Evolutionary conservation across 257 asterid genomes (phyloP).

Genomic region (Catharanthus roseus): DNA sequence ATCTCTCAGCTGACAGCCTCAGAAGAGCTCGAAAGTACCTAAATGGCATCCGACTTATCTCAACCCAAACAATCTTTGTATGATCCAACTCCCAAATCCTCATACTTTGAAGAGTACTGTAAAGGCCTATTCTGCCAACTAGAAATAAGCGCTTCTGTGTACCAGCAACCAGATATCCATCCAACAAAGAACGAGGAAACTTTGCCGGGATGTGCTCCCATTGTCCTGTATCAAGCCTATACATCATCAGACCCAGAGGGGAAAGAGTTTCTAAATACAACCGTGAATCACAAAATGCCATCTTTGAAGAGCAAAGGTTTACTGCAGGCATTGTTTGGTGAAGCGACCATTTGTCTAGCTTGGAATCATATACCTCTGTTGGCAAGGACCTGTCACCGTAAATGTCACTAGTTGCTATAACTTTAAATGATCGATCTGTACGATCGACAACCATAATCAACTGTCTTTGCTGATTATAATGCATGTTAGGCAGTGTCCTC

Average conservation of each 20-base stretch:
- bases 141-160: slow-evolving; percentile 75
- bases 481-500: slow-evolving; percentile 89
- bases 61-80: slow-evolving; percentile 68
- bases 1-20: slow-evolving; percentile 92
- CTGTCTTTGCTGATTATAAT: slow-evolving; percentile 92
- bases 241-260: slow-evolving; percentile 95
- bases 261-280: slow-evolving; percentile 87
- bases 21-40: slow-evolving; percentile 83
- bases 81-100: slow-evolving; percentile 99
- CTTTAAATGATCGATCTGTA: slow-evolving; percentile 65
- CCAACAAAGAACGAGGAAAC: slow-evolving; percentile 89
- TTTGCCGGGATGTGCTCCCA: slow-evolving; percentile 99
- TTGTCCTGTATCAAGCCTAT: slow-evolving; percentile 68
- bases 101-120: slow-evolving; percentile 90
- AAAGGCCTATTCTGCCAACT: slow-evolving; percentile 92
- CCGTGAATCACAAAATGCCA: slow-evolving; percentile 95
- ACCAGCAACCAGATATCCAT: slow-evolving; percentile 95
- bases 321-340: slow-evolving; percentile 96
- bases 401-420: slow-evolving; percentile 87
- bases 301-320: slow-evolving; percentile 91
- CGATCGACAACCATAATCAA: slow-evolving; percentile 85
- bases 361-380: slow-evolving; percentile 90
- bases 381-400: slow-evolving; percentile 85
- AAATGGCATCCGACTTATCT: slow-evolving; percentile 90
- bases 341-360: slow-evolving; percentile 66